phyloP scores from a whole-genome alignment of 2,329 filamentous ascomycete species.

The Chaetomium olivaceum region DNA sequence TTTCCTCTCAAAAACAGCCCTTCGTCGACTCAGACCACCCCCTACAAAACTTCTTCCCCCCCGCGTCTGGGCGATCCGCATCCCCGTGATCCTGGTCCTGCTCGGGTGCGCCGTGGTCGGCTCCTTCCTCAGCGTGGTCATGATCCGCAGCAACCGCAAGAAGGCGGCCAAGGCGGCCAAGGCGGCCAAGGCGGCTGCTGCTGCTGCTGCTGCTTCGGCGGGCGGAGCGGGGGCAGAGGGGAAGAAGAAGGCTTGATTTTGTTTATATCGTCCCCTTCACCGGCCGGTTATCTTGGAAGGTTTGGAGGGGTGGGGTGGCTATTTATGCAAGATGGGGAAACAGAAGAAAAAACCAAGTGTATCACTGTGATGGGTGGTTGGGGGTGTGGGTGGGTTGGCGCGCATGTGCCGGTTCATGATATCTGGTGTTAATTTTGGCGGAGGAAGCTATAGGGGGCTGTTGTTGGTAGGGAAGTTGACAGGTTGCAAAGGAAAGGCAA shows the following conservation, averaged over 20 bases:
- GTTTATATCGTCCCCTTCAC: background rate
- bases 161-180: conserved; percentile 93
- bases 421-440: background rate
- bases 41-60: conserved; percentile 95
- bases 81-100: conserved; percentile 93
- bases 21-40: conserved; percentile 95
- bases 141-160: conserved; percentile 98
- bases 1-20: conserved; percentile 59
- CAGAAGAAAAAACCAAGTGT: background rate
- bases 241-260: conserved; percentile 72
- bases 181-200: conserved; percentile 60
- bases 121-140: conserved; percentile 92
- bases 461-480: background rate
- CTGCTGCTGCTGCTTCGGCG: too few species aligned
- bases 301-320: background rate
- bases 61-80: conserved; percentile 97
- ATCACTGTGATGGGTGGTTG: background rate
- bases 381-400: background rate
- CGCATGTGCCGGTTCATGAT: background rate
- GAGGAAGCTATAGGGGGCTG: background rate
- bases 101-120: conserved; percentile 91
- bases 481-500: background rate
- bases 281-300: background rate
- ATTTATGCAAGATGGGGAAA: background rate
- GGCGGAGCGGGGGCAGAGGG: too few species aligned